Evolutionary conservation across 371 early-diverging fungal species (phyloP), one percentile per base, ranked within the genome.

Genomic region (Massospora cicadina): DNA sequence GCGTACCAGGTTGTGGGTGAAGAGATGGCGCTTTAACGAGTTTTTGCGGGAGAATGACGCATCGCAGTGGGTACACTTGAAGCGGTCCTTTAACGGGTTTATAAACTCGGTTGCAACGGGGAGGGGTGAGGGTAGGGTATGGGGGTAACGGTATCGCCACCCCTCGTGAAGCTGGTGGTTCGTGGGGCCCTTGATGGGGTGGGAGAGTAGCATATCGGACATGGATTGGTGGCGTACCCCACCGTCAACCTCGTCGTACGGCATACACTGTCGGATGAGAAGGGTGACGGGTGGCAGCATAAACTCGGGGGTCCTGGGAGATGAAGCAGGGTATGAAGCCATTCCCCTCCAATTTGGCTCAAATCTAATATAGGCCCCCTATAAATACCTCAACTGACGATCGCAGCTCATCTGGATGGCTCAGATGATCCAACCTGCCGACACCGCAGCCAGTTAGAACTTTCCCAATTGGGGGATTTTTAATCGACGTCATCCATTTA

Each of bases 1-100:
- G 30, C 62, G 62, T 12, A 21, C 23, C 5, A 24, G n/a, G 43
- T 31, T 62, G 43, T 62, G 62, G 33, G 62, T 62, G 23, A 28
- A 62, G 2, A 24, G 24, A 27, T 62, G 62, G 24, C 62, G 12
- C 27, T 62, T 62, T 1, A 62, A 25, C 3, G 62, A 62, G 26
- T 62, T 62, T 21, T 30, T 30, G 23, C 62, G 31, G 23, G 62
- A 62, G 43, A 62, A 62, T 2, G 62, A 62, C 7, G 62, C 24
- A 25, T 33, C n/a, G 43, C 62, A 62, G 31, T 28, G n/a, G n/a
- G 21, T 12, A 31, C 62, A 62, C 10, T 5, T 10, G 25, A 28
- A 62, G 2, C 62, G 31, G 1, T 12, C 62, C 17, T 31, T 62
- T 5, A 54, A 26, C 5, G 17, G 17, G 10, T 43, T 17, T n/a